Evolutionary conservation across 257 asterid genomes (phyloP).

Genomic region (Coffea canephora): DNA sequence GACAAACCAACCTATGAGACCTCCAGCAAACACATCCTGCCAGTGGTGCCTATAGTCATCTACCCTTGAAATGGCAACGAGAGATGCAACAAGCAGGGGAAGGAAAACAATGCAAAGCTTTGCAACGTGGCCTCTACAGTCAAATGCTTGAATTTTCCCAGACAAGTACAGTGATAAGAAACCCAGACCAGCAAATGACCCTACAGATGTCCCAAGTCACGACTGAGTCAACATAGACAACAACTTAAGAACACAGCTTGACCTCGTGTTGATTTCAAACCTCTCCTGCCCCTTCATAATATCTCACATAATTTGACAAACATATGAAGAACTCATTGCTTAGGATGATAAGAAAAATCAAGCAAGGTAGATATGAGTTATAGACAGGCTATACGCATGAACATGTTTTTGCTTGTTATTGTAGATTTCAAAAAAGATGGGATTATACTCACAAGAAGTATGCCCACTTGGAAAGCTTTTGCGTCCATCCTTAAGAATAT

Average conservation of each 20-base stretch:
- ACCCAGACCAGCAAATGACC: slow-evolving; percentile 82
- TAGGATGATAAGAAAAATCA: too few relatives aligned
- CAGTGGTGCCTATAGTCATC: slow-evolving; percentile 91
- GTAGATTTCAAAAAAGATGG: not conserved
- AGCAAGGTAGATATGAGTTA: too few relatives aligned
- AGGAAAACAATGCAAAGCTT: slow-evolving; percentile 66
- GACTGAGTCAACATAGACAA: not conserved
- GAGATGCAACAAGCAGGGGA: slow-evolving; percentile 60
- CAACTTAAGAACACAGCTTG: not conserved
- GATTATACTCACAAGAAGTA: slow-evolving; percentile 63
- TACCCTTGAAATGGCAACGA: slow-evolving; percentile 72
- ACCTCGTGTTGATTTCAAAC: not conserved
- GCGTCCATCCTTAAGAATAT: slow-evolving; percentile 53
- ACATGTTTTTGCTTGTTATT: not conserved
- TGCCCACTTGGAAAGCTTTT: slow-evolving; percentile 95
- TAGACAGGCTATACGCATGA: too few relatives aligned
- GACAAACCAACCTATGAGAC: slow-evolving; percentile 59
- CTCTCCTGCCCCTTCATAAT: not conserved
- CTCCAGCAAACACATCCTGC: slow-evolving; percentile 90
- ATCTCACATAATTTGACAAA: not conserved
- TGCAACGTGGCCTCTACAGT: slow-evolving; percentile 67
- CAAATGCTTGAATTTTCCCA: slow-evolving; percentile 77
- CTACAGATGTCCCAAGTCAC: slow-evolving; percentile 29
- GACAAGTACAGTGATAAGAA: slow-evolving; percentile 69
- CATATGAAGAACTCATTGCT: too few relatives aligned